Conservation (phyloP, 495 filamentous ascomycete species). For the Lasiosphaeriaceae sp. region DNA sequence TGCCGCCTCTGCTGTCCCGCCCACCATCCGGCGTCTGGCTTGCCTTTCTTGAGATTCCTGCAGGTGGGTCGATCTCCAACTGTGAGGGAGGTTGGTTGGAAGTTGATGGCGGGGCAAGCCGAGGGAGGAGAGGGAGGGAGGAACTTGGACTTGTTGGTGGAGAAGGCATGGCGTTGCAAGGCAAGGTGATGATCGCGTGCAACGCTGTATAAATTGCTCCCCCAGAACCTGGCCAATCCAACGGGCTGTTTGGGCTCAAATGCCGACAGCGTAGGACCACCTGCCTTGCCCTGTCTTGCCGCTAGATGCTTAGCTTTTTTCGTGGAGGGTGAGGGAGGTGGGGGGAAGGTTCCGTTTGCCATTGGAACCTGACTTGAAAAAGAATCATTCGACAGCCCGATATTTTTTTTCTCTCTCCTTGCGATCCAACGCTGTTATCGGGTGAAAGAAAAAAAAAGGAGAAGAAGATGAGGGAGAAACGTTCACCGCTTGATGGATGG, state of each 20-base stretch:
- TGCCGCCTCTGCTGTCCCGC: too few species aligned
- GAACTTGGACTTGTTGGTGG: too few species aligned
- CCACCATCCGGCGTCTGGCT: neutral
- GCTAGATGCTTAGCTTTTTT: slow-evolving; percentile 12
- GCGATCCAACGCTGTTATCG: neutral
- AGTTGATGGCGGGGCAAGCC: neutral
- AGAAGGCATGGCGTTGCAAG: neutral
- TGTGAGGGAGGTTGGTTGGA: too few species aligned
- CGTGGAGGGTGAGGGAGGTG: slow-evolving; percentile 1
- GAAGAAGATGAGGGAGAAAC: neutral
- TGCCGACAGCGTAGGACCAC: slow-evolving; percentile 20
- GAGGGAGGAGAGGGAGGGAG: neutral
- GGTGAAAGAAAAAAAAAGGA: neutral
- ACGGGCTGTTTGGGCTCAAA: slow-evolving; percentile 9
- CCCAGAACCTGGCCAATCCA: slow-evolving; percentile 13
- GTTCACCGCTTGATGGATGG: neutral
- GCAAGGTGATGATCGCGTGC: neutral
- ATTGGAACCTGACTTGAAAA: too few species aligned
- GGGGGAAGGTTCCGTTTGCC: neutral
- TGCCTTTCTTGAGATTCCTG: neutral
- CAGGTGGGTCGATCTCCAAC: too few species aligned
- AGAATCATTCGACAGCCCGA: neutral
- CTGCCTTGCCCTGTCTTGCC: slow-evolving; percentile 6
- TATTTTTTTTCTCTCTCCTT: neutral
- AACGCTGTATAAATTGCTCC: slow-evolving; percentile 5